Base-by-base conservation (phyloP, 2,329 filamentous ascomycete genomes). In the Fusarium solani-melongenae region DNA sequence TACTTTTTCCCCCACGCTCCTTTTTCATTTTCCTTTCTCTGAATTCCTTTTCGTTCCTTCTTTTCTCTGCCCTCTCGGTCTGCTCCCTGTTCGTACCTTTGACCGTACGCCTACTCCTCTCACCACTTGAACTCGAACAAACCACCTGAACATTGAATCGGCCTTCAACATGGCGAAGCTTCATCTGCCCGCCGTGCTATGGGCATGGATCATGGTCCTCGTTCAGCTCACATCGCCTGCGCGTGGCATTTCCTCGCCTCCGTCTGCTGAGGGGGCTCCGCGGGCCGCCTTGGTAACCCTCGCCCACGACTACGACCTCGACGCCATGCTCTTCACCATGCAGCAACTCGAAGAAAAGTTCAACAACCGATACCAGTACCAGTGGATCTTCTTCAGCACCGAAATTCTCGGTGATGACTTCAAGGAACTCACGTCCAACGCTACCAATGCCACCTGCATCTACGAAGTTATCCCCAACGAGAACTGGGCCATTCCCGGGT, bases 351-450 rank as follows among this genome's bases (percentile, higher is more conserved):
- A 84, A 65, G 73, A 79, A 6, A 77, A 77, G 1, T 97, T 94
- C 92, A 97, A 97, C 79, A 84, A 86, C 79, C 94, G 94, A 73
- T 93, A 94, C 85, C 92, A 93, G 77, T 97, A 97, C 79, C 93
- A 94, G 51, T 97, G 94, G 92, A 92, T 93, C 46, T 96, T 97
- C 84, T 94, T 96, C 87, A 96, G 95, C 82, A 91, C 94, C 77
- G 89, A 92, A 61, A 91, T 92, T 5, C 95, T 97, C 79, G 92
- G 91, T 5, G 90, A 93, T 10, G 90, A 93, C 67, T 97, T 97
- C 85, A 95, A 93, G 80, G 84, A 84, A 38, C 84, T 85, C 66
- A 94, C 93, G 0, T 86, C 88, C 59, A 92, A 90, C 55, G 88
- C 90, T 39, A 96, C 94, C 2, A 90, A 90, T 64, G 93, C 93